phyloP scores from a whole-genome alignment of 2,329 filamentous ascomycete species.

The Blastomyces percursus region DNA sequence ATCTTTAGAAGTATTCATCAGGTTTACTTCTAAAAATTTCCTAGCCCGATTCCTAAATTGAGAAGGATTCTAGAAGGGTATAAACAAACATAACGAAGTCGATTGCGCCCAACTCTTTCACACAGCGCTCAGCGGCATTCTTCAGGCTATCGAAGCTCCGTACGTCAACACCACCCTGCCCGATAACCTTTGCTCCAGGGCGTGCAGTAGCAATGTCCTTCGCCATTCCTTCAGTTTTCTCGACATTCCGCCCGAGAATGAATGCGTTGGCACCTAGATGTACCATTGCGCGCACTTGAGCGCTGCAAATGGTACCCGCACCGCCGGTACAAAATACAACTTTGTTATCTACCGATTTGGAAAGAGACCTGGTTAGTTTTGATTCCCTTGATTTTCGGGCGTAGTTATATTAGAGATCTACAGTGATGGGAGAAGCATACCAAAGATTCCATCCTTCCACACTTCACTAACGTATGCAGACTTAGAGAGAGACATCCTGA shows the following conservation, averaged over 20 bases:
- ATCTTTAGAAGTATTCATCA: neutral
- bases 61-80: no score
- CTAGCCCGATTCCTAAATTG: no score
- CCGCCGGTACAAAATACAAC: constrained; percentile 94
- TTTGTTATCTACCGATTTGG: constrained; percentile 53
- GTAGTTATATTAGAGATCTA: neutral
- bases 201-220: constrained; percentile 71
- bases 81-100: constrained; percentile 75
- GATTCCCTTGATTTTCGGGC: neutral
- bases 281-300: constrained; percentile 83
- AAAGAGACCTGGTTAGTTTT: neutral
- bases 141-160: constrained; percentile 59
- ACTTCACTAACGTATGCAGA: constrained; percentile 69
- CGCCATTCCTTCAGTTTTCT: constrained; percentile 75
- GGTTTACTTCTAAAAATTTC: neutral
- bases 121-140: constrained; percentile 66
- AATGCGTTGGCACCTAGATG: constrained; percentile 85
- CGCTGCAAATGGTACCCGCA: constrained; percentile 85
- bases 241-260: constrained; percentile 79
- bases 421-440: constrained; percentile 37
- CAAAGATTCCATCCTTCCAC: constrained; percentile 81
- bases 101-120: constrained; percentile 70
- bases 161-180: constrained; percentile 65
- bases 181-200: constrained; percentile 70
- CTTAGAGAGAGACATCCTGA: constrained; percentile 55